phyloP scores from a whole-genome alignment of 2,329 filamentous ascomycete species.

The Intubia oerlemansii region DNA sequence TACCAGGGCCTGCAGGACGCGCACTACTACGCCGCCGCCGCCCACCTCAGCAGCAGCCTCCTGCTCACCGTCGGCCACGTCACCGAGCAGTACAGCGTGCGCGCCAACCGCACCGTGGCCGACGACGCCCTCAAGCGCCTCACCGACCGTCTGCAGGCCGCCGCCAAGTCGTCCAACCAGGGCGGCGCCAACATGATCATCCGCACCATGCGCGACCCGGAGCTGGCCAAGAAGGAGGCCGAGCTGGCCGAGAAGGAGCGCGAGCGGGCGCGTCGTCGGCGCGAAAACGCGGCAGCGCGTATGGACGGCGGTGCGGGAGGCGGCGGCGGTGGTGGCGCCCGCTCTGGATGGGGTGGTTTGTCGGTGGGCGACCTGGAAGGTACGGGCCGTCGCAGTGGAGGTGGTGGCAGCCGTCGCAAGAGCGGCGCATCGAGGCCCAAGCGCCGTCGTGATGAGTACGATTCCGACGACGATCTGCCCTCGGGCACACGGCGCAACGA shows the following conservation, averaged over 20 bases:
- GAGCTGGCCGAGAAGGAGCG: slow-evolving; percentile 57
- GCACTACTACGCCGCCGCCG: slow-evolving; percentile 56
- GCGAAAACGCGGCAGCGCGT: slow-evolving; percentile 45
- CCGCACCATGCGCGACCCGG: slow-evolving; percentile 50
- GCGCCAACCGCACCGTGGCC: slow-evolving; percentile 42
- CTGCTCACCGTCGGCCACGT: slow-evolving; percentile 57
- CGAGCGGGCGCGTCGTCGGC: slow-evolving; percentile 40
- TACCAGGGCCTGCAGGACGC: slow-evolving; percentile 49
- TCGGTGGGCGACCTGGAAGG: slow-evolving; percentile 52
- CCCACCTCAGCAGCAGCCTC: slow-evolving; percentile 44
- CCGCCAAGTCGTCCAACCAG: slow-evolving; percentile 29
- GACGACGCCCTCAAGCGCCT: slow-evolving; percentile 52
- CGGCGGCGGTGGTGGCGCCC: slow-evolving; percentile 14
- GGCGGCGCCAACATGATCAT: slow-evolving; percentile 41
- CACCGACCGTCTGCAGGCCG: slow-evolving; percentile 43
- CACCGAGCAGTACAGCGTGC: slow-evolving; percentile 48
- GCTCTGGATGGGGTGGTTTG: slow-evolving; percentile 26
- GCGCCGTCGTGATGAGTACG: slow-evolving; percentile 41
- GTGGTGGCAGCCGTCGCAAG: slow-evolving; percentile 16
- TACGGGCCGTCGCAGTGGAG: slow-evolving; percentile 14
- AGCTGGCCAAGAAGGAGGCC: slow-evolving; percentile 51
- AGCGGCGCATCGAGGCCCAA: slow-evolving; percentile 31
- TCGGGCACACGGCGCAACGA: slow-evolving; percentile 40
- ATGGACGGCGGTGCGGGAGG: slow-evolving; percentile 28
- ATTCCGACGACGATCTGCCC: slow-evolving; percentile 55